These are phyloP conservation scores for Yarrowia divulgata DNA, from an alignment of 805 yeast genomes.

Conservation along the genomic window DNA sequence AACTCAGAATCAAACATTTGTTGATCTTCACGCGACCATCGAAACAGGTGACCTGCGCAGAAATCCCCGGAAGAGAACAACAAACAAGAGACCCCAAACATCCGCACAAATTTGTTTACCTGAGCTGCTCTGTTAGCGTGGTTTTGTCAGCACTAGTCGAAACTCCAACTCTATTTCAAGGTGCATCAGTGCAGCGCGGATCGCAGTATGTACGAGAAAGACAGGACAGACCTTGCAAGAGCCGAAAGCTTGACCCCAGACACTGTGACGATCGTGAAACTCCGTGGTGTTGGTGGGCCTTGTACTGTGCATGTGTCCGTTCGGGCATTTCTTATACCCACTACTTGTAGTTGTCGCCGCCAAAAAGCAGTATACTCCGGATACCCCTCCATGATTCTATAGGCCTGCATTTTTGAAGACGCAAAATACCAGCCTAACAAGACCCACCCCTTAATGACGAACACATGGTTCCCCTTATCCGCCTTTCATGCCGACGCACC, in stretches of 20 bases:
- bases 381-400: neutral
- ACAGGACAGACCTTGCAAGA: constrained; percentile 2
- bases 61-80: neutral
- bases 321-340: too few species aligned
- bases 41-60: neutral
- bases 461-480: constrained; percentile 22
- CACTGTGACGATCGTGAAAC: neutral
- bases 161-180: neutral
- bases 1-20: neutral
- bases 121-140: neutral
- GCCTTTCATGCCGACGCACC: constrained; percentile 23
- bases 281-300: neutral
- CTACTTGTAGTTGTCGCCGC: too few species aligned
- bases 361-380: too few species aligned
- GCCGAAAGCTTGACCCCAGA: constrained; percentile 36
- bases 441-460: constrained; percentile 24
- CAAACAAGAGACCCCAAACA: neutral
- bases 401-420: neutral
- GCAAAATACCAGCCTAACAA: neutral
- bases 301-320: neutral
- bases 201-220: constrained; percentile 8
- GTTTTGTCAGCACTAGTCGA: neutral
- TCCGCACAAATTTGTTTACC: neutral
- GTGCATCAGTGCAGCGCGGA: constrained; percentile 11
- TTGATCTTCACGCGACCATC: neutral